Evolutionary conservation across 345 rosid species (phyloP).

Genomic region (Hibiscus trionum): DNA sequence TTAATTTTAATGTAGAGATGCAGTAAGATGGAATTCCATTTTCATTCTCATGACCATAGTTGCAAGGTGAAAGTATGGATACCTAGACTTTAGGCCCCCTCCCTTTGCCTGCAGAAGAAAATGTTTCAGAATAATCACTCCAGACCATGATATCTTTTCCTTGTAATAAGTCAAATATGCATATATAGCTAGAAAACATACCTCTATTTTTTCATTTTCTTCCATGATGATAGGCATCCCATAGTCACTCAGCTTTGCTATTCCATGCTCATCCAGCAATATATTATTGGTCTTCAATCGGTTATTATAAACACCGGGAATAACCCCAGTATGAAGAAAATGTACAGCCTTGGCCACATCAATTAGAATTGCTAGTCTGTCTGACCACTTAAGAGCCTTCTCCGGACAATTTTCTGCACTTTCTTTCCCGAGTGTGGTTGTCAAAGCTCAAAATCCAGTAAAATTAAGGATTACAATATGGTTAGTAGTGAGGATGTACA

Average conservation of each 20-base stretch:
- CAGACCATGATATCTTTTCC: constrained; percentile 9
- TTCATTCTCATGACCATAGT: neutral
- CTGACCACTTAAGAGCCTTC: constrained; percentile 79
- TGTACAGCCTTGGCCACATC: constrained; percentile 92
- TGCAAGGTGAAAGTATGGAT: neutral
- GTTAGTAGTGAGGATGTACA: too few species aligned
- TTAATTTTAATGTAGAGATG: neutral
- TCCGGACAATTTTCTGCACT: constrained; percentile 55
- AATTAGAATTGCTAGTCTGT: constrained; percentile 68
- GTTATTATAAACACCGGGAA: constrained; percentile 72
- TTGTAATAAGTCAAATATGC: constrained; percentile 4
- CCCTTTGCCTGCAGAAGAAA: constrained; percentile 55
- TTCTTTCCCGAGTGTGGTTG: neutral
- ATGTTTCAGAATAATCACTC: constrained; percentile 3
- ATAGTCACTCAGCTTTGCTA: constrained; percentile 93
- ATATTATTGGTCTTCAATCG: constrained; percentile 66
- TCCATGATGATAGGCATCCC: constrained; percentile 68
- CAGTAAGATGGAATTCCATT: neutral
- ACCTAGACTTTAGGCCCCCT: constrained; percentile 52
- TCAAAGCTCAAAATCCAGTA: too few species aligned
- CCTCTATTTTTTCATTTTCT: constrained; percentile 65
- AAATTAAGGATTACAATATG: too few species aligned
- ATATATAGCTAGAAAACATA: constrained; percentile 14
- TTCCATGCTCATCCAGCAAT: constrained; percentile 80
- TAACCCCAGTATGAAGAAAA: constrained; percentile 78